Evolutionary conservation across 768 basidiomycete species (phyloP), one percentile per base, ranked within the genome.

Genomic region (Lanmaoa rubissima): DNA sequence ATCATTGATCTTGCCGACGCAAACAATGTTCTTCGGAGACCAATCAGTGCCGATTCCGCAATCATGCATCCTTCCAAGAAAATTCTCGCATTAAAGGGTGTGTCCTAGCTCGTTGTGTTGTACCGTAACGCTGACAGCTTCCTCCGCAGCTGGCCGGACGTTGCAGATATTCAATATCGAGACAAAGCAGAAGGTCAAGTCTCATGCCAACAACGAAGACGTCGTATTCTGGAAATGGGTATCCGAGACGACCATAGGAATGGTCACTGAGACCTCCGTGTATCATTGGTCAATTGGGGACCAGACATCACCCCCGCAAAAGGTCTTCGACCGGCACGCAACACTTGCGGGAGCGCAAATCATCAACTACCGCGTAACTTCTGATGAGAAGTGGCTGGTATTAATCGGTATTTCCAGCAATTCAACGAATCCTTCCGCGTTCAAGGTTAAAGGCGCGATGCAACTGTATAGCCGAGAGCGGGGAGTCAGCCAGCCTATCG

Each of bases 181-280:
- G 63, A 89, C 90, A 11, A 98, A 98, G 79, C 88, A 90, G 71
- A 98, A 98, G 79, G 92, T 99, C 74, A 96, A 96, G 69, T 92
- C 95, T 28, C 94, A 98, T 70, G 78, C 86, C 58, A 97, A 87
- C 78, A 89, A 85, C 69, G 94, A 98, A 69, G 96, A 99, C 69
- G 81, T 97, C 51, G 87, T 93, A 26, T 99, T 97, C 76, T 99
- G 97, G 97, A 98, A 97, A 72, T 99, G 97, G 97, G 86, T 98
- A 39, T 90, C 87, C 46, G 88, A 93, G 59, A 84, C 86, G 17
- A 90, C 90, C 31, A 87, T 99, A 59, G 97, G 97, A 66, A 83
- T 98, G 76, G 97, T 98, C 66, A 98, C 96, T 31, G 95, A 98
- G 57, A 81, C 90, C 1, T 82, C 94, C 5, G 96, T 98, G 32